Evolutionary conservation across 768 basidiomycete species (phyloP).

Genomic region (Leccinum boreale): DNA sequence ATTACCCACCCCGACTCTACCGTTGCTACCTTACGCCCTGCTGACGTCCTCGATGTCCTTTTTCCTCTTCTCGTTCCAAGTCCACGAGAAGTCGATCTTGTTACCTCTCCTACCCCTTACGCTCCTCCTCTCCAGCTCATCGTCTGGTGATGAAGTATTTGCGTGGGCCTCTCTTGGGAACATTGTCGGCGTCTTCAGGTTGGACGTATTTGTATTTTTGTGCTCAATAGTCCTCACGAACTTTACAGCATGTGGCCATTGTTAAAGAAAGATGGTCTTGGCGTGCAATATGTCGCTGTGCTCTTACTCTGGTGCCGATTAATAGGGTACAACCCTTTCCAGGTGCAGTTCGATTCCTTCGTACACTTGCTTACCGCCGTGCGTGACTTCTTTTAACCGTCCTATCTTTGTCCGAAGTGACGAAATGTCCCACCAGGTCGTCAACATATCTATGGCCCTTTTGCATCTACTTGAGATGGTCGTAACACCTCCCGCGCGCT

Average conservation of each 20-base stretch:
- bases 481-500: slow-evolving; percentile 63
- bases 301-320: slow-evolving; percentile 78
- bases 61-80: slow-evolving; percentile 95
- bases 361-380: slow-evolving; percentile 55
- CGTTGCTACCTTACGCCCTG: slow-evolving; percentile 76
- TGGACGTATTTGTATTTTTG: slow-evolving; percentile 12
- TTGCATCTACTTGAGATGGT: slow-evolving; percentile 67
- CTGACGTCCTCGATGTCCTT: slow-evolving; percentile 85
- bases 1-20: slow-evolving; percentile 50
- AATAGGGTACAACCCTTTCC: slow-evolving; percentile 74
- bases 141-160: slow-evolving; percentile 24
- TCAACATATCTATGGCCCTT: slow-evolving; percentile 50
- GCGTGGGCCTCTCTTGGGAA: slow-evolving; percentile 47
- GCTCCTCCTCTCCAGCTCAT: slow-evolving; percentile 58
- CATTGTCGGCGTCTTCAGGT: slow-evolving; percentile 90
- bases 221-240: background rate
- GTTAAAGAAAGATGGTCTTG: slow-evolving; percentile 73
- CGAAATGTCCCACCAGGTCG: slow-evolving; percentile 33
- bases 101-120: slow-evolving; percentile 84
- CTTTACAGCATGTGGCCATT: slow-evolving; percentile 88
- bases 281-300: slow-evolving; percentile 66
- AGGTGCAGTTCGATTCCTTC: slow-evolving; percentile 40
- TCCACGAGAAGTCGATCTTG: slow-evolving; percentile 92
- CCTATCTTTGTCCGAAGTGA: background rate
- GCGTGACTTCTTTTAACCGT: slow-evolving; percentile 3